Evolutionary conservation across 225 moss, liverwort and hornwort genomes (phyloP).

Genomic region (Antitrichia curtipendula): DNA sequence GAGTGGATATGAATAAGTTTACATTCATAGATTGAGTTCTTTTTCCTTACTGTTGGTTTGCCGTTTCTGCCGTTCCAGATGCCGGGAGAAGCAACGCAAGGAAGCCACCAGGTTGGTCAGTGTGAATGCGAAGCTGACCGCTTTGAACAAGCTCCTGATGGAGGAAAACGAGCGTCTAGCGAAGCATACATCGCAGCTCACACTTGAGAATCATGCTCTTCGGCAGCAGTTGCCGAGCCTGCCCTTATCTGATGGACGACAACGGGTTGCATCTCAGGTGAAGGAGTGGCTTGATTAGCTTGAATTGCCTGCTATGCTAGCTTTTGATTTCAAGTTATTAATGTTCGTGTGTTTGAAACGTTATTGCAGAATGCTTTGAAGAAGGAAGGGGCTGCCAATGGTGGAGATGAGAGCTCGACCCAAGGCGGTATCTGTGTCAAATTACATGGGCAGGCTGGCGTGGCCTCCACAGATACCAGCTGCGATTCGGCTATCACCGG

Average conservation of each 20-base stretch:
- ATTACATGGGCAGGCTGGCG: slow-evolving; percentile 45
- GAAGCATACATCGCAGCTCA: slow-evolving; percentile 58
- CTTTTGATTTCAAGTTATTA: neutral
- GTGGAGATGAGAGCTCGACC: slow-evolving; percentile 54
- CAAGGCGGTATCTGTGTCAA: slow-evolving; percentile 57
- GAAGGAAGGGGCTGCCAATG: slow-evolving; percentile 38
- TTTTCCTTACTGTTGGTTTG: neutral
- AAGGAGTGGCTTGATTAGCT: neutral
- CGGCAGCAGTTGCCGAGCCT: slow-evolving; percentile 46
- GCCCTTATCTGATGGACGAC: slow-evolving; percentile 24
- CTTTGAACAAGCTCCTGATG: slow-evolving; percentile 55
- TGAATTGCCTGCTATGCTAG: neutral
- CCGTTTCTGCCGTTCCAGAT: neutral
- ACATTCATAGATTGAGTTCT: neutral
- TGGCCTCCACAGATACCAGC: slow-evolving; percentile 70
- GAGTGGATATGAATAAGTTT: neutral
- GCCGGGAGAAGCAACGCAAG: slow-evolving; percentile 65
- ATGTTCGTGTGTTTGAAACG: neutral
- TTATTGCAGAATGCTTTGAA: slow-evolving; percentile 16
- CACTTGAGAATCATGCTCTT: slow-evolving; percentile 49
- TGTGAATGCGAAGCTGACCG: slow-evolving; percentile 57
- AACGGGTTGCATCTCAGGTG: slow-evolving; percentile 28
- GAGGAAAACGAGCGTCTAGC: slow-evolving; percentile 63
- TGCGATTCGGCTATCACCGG: slow-evolving; percentile 52
- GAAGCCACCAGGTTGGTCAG: slow-evolving; percentile 57